phyloP scores from a whole-genome alignment of 179 eudicot species.

The Monotropa hypopitys region DNA sequence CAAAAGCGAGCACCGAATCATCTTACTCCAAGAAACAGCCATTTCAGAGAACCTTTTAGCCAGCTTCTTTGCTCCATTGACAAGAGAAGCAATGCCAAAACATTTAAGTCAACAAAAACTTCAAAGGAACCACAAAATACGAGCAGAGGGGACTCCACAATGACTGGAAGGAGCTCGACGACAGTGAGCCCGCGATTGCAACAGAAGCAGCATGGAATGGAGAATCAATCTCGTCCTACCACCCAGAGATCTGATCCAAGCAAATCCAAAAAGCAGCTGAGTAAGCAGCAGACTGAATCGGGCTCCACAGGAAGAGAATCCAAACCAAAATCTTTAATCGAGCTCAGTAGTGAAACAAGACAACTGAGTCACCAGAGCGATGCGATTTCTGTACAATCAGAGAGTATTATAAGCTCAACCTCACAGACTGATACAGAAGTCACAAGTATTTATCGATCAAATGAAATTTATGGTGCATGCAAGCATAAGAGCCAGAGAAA shows the following conservation, averaged over 20 bases:
- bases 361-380: constrained; percentile 31
- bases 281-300: constrained; percentile 30
- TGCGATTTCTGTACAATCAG: constrained; percentile 31
- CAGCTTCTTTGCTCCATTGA: constrained; percentile 18
- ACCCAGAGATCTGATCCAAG: constrained; percentile 35
- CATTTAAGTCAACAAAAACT: constrained; percentile 14
- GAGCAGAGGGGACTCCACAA: constrained; percentile 25
- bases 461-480: constrained; percentile 14
- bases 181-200: constrained; percentile 56
- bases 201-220: constrained; percentile 36
- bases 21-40: constrained; percentile 24
- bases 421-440: constrained; percentile 38
- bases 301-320: constrained; percentile 41
- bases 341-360: constrained; percentile 24
- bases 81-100: constrained; percentile 23
- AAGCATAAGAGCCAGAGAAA: constrained; percentile 6
- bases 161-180: constrained; percentile 29
- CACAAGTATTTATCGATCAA: constrained; percentile 20
- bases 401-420: constrained; percentile 28
- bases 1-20: constrained; percentile 28
- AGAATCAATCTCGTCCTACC: constrained; percentile 42
- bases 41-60: constrained; percentile 24
- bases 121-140: constrained; percentile 22
- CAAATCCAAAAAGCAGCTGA: constrained; percentile 29
- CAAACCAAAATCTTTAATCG: constrained; percentile 32